Evolutionary conservation across 495 filamentous ascomycete species (phyloP), one percentile per base, ranked within the genome.

Genomic region (Podospora appendiculata): DNA sequence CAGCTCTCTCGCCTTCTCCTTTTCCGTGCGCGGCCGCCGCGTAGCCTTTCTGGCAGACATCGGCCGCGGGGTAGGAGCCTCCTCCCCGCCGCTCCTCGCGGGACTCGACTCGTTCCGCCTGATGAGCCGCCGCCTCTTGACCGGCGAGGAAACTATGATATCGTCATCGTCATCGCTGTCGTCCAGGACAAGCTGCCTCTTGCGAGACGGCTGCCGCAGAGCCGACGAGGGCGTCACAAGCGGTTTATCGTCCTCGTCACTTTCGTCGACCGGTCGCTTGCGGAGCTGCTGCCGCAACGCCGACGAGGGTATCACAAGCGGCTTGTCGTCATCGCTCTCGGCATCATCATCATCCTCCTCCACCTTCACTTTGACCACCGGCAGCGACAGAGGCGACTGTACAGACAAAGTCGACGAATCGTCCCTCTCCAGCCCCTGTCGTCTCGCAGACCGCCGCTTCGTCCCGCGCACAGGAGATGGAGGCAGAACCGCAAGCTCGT

Each of bases 1-100:
- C 0, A 63, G 44, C 52, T 67, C 59, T 19, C 51, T 47, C 3
- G 64, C 64, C 33, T 53, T 65, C 35, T 65, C 59, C 41, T 67
- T 67, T 13, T 57, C 42, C 1, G 61, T 58, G 17, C 53, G 54
- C 0, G 54, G 61, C 41, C 53, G 56, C 11, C 56, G 43, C 14
- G 41, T 34, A 6, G 39, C 13, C 2, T 47, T 17, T 13, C 13
- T 18, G 14, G 48, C 12, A 12, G 53, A 41, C 0, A 45, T 40
- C 4, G 49, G 50, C 14, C 19, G 14, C 10, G n/a, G 25, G 16
- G 2, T 35, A 6, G 55, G 44, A 2, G 44, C 45, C 25, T 53
- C 56, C 18, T 55, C 42, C 1, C 51, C 49, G 4, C 34, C 33
- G 19, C 16, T 33, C 33, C 11, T 32, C 5, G 25, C 47, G n/a